phyloP scores from a whole-genome alignment of 345 rosid species.

The Mangifera indica region DNA sequence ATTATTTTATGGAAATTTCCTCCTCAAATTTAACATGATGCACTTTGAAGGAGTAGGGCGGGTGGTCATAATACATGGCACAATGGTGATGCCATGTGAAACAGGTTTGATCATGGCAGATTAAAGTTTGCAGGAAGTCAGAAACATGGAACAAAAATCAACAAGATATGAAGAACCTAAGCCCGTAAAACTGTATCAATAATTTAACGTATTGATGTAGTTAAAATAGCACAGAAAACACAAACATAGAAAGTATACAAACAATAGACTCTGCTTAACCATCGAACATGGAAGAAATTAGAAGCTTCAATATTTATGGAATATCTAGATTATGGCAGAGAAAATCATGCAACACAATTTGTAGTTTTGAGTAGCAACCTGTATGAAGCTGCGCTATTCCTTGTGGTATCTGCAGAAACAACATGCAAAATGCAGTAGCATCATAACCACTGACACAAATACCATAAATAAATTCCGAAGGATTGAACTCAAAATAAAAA shows the following conservation, averaged over 20 bases:
- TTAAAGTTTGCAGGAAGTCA: not conserved
- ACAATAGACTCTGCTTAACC: no score
- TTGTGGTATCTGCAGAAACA: conserved; percentile 95
- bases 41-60: no score
- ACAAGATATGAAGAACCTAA: not conserved
- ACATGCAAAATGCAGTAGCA: conserved; percentile 1
- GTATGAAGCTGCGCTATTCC: conserved; percentile 96
- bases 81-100: no score
- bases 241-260: not conserved
- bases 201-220: no score
- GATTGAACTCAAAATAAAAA: not conserved
- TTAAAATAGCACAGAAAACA: not conserved
- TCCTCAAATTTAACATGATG: no score
- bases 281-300: no score
- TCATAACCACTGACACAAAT: not conserved
- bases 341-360: not conserved
- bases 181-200: not conserved
- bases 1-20: no score
- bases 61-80: no score
- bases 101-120: not conserved
- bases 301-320: not conserved
- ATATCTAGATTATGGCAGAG: not conserved
- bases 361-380: conserved; percentile 50
- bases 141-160: no score
- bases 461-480: not conserved